Evolutionary conservation across 345 rosid species (phyloP), one percentile per base, ranked within the genome.

Genomic region (Populus simonii): DNA sequence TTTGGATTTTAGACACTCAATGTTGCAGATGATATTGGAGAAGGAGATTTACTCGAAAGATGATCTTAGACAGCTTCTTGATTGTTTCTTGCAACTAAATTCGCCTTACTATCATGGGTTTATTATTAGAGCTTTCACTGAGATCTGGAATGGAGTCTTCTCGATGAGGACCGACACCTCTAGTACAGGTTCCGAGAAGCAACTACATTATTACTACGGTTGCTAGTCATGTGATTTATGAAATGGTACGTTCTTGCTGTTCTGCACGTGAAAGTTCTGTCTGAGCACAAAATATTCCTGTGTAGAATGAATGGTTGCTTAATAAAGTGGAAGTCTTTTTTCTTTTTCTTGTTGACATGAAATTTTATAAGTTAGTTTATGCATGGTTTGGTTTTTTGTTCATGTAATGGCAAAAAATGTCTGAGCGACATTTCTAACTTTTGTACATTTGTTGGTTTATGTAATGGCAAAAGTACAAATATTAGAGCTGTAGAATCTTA

Each of bases 21-120:
- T 96, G 98, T 88, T 96, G 76, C 98, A 96, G 71, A 96, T 93
- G 99, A 92, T 96, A 76, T 74, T 96, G 80, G 94, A 92, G 84
- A 93, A 93, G 68, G 89, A 91, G 83, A 91, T 93, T 68, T 93
- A 96, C 84, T 87, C 94, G 0, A 92, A 88, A 80, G 94, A 93
- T 8, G 99, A 93, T 47, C 86, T 93, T 1, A 86, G 84, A 76
- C 94, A 93, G 87, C 93, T 96, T 59, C 86, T 93, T 22, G 85
- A 91, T 81, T 96, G 99, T 66, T 96, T 93, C 82, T 79, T 96
- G 80, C 90, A 92, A 55, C 89, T 96, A 47, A 96, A 96, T 75
- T 90, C 92, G 35, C 96, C 98, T 0, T 88, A 82, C 72, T 81
- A 93, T 69, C 98, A 93, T 66, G 97, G 92, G 67, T 82, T 92